Evolutionary conservation across 2,329 filamentous ascomycete genomes (phyloP), one percentile per base, ranked within the genome.

Genomic region (Capronia coronata): DNA sequence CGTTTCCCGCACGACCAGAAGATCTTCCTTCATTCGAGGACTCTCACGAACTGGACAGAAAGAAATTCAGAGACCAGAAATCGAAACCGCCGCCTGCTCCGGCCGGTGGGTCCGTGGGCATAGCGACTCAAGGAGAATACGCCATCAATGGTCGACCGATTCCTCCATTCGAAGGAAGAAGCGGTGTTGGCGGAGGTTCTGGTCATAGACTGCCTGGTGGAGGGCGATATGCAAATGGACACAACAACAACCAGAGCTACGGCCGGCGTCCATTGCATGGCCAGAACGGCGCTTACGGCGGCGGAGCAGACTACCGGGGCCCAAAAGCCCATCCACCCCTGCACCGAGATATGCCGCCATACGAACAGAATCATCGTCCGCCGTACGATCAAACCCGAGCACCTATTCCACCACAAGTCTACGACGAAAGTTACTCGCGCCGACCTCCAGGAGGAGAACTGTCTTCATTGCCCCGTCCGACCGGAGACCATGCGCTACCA

Each of bases 21-120:
- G 89, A 97, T 43, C 78, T 98, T n/a, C 93, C 93, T 1, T 78
- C 74, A 13, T 97, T 95, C 63, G 87, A 94, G 64, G 91, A 96
- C 62, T 95, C 89, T 38, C 93, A 98, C 68, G 93, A 98, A 67
- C 75, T 97, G n/a, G 93, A 98, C 65, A 80, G 91, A 43, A 82
- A 89, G 65, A 94, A 91, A 68, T 91, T 89, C 60, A 84, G 94
- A 58, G 86, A 89, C 51, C 84, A 93, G 62, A 87, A 87, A 63
- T 85, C 85, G 18, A 85, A 83, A 18, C 76, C 91, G 9, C 91
- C 91, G 2, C 91, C 93, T 10, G 93, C 91, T 0, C 93, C 93
- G 0, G 89, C 91, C 59, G 91, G 90, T 10, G 91, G 88, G 2
- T 89, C 87, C 1, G 89, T 95, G 2, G 91, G 91, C 11, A 81